Evolutionary conservation across 169 alveolate genomes (phyloP), one percentile per base, ranked within the genome.

Genomic region (Fabrea salina): DNA sequence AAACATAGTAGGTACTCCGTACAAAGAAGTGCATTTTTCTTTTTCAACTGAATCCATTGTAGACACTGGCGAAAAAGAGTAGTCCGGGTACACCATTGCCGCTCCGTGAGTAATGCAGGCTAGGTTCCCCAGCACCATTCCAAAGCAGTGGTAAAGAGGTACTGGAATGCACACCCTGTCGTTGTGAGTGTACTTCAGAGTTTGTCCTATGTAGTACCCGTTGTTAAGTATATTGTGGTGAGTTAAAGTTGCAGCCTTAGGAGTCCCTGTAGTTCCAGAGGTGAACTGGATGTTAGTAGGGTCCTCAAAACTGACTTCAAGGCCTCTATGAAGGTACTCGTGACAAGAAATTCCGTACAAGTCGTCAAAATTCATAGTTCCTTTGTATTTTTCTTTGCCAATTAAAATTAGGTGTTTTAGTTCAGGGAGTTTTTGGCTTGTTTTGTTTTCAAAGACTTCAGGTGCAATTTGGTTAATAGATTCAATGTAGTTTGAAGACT

Each of bases 1-100:
- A 47, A 87, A 90, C 95, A 88, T 88, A 11, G 95, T 86, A n/a
- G 95, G 95, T 0, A 90, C 95, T n/a, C 93, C 95, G 64, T 85
- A 85, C 11, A 86, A 13, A 4, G 89, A 41, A 61, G 91, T 86
- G 32, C 84, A 50, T 66, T 86, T 81, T 32, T 90, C 83, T 27
- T 80, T 64, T 13, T 83, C 85, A 5, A 85, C 47, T 1, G 90
- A 82, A 35, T 87, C 86, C 54, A 90, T 43, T 0, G 91, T 57
- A 3, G 75, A 71, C 7, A 22, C 58, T 16, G 93, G 83, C 57
- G 72, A 72, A 58, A 90, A 90, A 0, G 90, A 90, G 43, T 82
- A 90, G 54, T 85, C 59, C 16, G 93, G 92, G 19, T 79, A 82
- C 6, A 90, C 82, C 74, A 85, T 81, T 0, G 92, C 58, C 0